Conservation (phyloP, 139 green algal species). For the Closterium sp. region DNA sequence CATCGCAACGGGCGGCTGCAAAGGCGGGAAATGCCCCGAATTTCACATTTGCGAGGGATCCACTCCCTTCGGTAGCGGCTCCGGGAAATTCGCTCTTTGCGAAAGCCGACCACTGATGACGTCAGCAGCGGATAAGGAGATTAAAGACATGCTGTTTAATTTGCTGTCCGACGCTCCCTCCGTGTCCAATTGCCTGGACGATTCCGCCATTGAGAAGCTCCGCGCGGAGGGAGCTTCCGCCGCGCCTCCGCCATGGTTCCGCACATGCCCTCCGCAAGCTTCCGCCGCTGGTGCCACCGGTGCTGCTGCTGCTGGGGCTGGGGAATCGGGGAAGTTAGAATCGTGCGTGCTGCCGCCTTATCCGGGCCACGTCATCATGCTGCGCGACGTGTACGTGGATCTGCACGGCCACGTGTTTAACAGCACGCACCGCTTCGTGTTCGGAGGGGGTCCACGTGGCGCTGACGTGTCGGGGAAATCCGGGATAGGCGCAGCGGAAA, state of each 20-base stretch:
- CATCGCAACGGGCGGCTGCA: not conserved
- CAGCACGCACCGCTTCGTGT: not conserved
- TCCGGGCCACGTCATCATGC: not conserved
- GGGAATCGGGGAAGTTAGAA: not conserved
- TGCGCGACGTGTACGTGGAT: not conserved
- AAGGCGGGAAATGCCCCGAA: not conserved
- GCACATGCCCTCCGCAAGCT: not conserved
- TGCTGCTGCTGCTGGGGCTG: not conserved
- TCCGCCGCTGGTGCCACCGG: not conserved
- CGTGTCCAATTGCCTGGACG: not conserved
- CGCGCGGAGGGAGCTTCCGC: not conserved
- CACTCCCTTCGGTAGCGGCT: not conserved
- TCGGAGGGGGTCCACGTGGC: not conserved
- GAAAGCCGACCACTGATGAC: not conserved
- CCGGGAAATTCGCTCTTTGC: not conserved
- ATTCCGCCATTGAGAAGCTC: not conserved
- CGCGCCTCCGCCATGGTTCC: not conserved
- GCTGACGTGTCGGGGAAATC: not conserved
- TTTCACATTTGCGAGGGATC: not conserved
- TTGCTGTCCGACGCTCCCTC: not conserved
- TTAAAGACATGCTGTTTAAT: not conserved
- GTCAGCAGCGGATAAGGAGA: not conserved
- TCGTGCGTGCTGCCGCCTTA: not conserved
- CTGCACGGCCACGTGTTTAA: constrained; percentile 10
- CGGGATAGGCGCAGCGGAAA: too few relatives aligned